phyloP scores from a whole-genome alignment of 345 rosid genomes.

The Angophora floribunda region DNA sequence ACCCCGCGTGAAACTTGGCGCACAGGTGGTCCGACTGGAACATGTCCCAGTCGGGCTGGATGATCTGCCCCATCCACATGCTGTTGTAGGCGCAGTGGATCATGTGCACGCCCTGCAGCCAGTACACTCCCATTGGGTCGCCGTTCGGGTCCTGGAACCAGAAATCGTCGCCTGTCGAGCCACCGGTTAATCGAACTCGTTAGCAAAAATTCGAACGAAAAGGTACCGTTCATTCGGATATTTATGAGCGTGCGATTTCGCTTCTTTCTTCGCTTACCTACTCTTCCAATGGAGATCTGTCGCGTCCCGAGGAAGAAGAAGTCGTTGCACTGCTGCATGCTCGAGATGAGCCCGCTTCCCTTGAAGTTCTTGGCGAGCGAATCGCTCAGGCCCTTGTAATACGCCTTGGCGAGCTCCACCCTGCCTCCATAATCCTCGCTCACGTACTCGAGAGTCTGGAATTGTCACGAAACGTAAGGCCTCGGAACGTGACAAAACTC shows the following conservation, averaged over 20 bases:
- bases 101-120: slow-evolving; percentile 93
- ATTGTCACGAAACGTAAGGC: background rate
- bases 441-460: slow-evolving; percentile 57
- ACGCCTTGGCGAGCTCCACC: slow-evolving; percentile 65
- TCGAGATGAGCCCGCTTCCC: slow-evolving; percentile 62
- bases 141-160: slow-evolving; percentile 94
- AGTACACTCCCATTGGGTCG: slow-evolving; percentile 80
- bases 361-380: slow-evolving; percentile 72
- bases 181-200: background rate
- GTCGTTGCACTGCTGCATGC: slow-evolving; percentile 96
- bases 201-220: background rate
- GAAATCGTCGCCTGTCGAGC: slow-evolving; percentile 70
- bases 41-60: slow-evolving; percentile 98
- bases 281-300: slow-evolving; percentile 83
- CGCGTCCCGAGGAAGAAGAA: slow-evolving; percentile 81
- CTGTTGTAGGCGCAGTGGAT: slow-evolving; percentile 92
- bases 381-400: slow-evolving; percentile 48
- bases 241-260: too few species aligned
- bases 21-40: slow-evolving; percentile 86
- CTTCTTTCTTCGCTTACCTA: slow-evolving; percentile 27
- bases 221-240: too few species aligned
- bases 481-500: background rate
- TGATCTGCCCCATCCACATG: slow-evolving; percentile 85
- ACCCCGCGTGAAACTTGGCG: slow-evolving; percentile 82
- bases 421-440: slow-evolving; percentile 78